These are phyloP conservation scores for Aspergillus transmontanensis DNA, from an alignment of 2,329 filamentous ascomycete species.

Conservation along the genomic window DNA sequence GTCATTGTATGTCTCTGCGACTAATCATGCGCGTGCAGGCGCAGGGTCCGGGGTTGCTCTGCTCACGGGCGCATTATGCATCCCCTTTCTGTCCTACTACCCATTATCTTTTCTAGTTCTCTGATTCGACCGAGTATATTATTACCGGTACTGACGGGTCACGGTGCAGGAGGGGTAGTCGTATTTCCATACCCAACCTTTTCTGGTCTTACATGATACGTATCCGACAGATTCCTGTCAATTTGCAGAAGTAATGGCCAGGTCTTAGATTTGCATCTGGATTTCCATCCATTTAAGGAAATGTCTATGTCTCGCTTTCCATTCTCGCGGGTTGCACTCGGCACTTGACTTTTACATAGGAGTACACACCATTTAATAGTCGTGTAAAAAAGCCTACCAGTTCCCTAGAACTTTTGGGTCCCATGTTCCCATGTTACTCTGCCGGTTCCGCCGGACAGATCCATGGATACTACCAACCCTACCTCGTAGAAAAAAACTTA, in stretches of 20 bases:
- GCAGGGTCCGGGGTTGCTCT: constrained; percentile 21
- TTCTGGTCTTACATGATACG: background rate
- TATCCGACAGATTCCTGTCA: background rate
- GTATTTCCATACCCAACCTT: background rate
- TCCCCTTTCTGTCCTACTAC: background rate
- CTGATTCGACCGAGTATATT: constrained; percentile 1
- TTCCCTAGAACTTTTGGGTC: background rate
- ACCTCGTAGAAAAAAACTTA: background rate
- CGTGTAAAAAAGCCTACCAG: background rate
- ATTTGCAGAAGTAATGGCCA: background rate
- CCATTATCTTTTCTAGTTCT: background rate
- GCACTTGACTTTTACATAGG: background rate
- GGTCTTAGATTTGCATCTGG: background rate
- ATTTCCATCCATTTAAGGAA: background rate
- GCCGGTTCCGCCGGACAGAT: background rate
- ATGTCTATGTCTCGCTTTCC: background rate
- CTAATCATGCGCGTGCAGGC: constrained; percentile 20
- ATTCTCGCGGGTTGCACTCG: background rate
- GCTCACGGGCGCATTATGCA: constrained; percentile 1
- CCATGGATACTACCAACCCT: background rate
- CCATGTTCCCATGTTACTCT: background rate
- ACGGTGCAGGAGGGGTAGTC: background rate
- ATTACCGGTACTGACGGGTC: constrained; percentile 4
- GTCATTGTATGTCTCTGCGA: constrained; percentile 13
- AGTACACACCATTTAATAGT: background rate